A percentile compares a stretch with the other conserved stretches of the same genome.
phyloP scores from a whole-genome alignment of 2,329 filamentous ascomycete species.

The Colletotrichum shisoi region DNA sequence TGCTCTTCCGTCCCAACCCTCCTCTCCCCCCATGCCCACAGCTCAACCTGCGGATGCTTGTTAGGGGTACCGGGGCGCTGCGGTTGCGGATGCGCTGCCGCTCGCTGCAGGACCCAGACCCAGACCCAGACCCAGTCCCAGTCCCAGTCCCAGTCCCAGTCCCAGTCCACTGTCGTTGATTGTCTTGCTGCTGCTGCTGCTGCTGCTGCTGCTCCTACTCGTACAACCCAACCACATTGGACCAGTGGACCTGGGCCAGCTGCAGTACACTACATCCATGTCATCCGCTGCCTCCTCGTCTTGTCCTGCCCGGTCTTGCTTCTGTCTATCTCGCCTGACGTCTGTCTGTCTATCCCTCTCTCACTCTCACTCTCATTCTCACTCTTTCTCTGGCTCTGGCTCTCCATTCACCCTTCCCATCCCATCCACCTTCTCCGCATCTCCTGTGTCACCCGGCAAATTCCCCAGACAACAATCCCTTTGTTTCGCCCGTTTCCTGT shows the following conservation, averaged over 20 bases:
- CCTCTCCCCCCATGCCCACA: neutral
- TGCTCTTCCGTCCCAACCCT: conserved; percentile 16
- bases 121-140: neutral
- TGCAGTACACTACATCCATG: conserved; percentile 31
- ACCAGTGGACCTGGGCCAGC: neutral
- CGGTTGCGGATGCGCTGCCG: conserved; percentile 9
- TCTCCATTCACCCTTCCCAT: conserved; percentile 6
- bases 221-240: neutral
- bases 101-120: conserved; percentile 24
- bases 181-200: neutral
- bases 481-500: conserved; percentile 23
- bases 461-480: conserved; percentile 24
- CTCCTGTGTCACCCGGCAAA: neutral
- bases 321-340: conserved; percentile 6
- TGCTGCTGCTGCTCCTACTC: neutral
- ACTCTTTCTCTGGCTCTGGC: conserved; percentile 1
- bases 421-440: conserved; percentile 3
- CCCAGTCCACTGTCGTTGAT: neutral
- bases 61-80: conserved; percentile 21
- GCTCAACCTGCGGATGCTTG: conserved; percentile 20
- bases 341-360: neutral
- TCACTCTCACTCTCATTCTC: too few relatives aligned
- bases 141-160: too few relatives aligned
- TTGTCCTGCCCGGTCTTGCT: conserved; percentile 11
- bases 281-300: conserved; percentile 22